These are phyloP conservation scores for Yarrowia alimentaria DNA, from an alignment of 805 yeast species.

Conservation along the genomic window DNA sequence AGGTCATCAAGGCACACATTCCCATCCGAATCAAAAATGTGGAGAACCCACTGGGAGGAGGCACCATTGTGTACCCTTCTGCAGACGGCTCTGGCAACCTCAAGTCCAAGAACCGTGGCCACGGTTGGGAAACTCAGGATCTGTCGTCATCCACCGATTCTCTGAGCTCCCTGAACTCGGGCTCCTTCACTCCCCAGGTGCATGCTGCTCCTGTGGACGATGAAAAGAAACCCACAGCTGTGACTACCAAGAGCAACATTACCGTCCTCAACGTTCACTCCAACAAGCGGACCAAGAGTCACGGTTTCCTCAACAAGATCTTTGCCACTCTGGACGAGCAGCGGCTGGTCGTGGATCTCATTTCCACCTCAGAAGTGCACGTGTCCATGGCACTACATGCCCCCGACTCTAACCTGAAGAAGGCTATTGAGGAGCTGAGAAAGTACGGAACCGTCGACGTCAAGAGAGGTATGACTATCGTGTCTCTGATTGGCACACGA, in stretches of 20 bases:
- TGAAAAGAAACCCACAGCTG: slow-evolving; percentile 72
- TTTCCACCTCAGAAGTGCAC: slow-evolving; percentile 96
- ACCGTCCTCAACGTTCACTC: slow-evolving; percentile 92
- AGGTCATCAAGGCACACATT: slow-evolving; percentile 90
- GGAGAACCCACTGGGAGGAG: slow-evolving; percentile 86
- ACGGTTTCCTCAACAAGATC: slow-evolving; percentile 90
- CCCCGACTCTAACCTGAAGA: slow-evolving; percentile 63
- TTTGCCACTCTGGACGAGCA: slow-evolving; percentile 81
- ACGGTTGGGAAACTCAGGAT: slow-evolving; percentile 1
- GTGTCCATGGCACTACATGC: slow-evolving; percentile 93
- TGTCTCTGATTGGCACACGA: slow-evolving; percentile 92
- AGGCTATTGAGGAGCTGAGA: slow-evolving; percentile 74
- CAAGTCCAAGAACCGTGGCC: neutral
- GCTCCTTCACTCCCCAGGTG: slow-evolving; percentile 25
- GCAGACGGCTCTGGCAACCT: slow-evolving; percentile 26
- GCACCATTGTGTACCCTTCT: slow-evolving; percentile 90
- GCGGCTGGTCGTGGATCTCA: slow-evolving; percentile 87
- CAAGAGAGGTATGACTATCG: slow-evolving; percentile 82
- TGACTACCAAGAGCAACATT: slow-evolving; percentile 89
- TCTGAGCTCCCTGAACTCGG: slow-evolving; percentile 8
- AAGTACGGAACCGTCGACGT: slow-evolving; percentile 87
- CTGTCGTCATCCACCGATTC: slow-evolving; percentile 23
- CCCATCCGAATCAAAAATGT: slow-evolving; percentile 97
- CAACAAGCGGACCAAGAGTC: slow-evolving; percentile 86
- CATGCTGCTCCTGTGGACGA: slow-evolving; percentile 13